Percentiles rank a stretch among this genome's conserved stretches.
These are phyloP conservation scores for Wickerhamomyces subpelliculosus DNA, from an alignment of 805 yeast genomes.

Conservation along the genomic window DNA sequence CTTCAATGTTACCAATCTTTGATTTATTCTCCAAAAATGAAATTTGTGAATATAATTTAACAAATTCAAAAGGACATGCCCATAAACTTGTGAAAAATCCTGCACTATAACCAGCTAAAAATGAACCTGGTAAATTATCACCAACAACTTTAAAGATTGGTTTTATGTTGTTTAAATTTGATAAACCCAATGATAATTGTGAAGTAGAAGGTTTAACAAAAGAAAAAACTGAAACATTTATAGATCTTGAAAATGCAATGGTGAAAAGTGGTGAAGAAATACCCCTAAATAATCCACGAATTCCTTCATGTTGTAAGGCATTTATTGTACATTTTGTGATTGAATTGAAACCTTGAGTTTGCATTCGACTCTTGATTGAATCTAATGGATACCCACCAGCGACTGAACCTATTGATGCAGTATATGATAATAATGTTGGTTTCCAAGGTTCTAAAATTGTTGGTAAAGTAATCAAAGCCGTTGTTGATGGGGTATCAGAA, in stretches of 20 bases:
- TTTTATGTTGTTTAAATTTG: not conserved
- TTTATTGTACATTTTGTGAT: slow-evolving; percentile 28
- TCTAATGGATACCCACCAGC: slow-evolving; percentile 87
- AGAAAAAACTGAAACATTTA: not conserved
- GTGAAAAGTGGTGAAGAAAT: not conserved
- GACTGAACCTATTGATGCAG: slow-evolving; percentile 70
- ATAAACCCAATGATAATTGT: not conserved
- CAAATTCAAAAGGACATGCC: slow-evolving; percentile 1
- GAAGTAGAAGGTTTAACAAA: not conserved
- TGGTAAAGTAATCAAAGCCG: not conserved
- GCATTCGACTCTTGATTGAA: slow-evolving; percentile 82
- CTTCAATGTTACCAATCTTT: not conserved
- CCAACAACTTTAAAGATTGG: not conserved
- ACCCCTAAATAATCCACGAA: slow-evolving; percentile 43
- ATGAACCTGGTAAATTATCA: not conserved
- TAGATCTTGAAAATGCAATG: not conserved
- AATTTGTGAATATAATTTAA: not conserved
- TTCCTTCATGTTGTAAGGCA: slow-evolving; percentile 37
- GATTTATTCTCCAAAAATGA: not conserved
- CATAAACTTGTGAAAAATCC: slow-evolving; percentile 1
- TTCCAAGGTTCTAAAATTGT: not conserved
- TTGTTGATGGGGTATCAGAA: not conserved
- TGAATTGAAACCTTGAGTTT: slow-evolving; percentile 43
- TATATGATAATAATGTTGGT: slow-evolving; percentile 50
- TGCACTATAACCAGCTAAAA: not conserved